Base-by-base conservation (phyloP, 2,329 filamentous ascomycete genomes). In the Hypoxylon sp. region DNA sequence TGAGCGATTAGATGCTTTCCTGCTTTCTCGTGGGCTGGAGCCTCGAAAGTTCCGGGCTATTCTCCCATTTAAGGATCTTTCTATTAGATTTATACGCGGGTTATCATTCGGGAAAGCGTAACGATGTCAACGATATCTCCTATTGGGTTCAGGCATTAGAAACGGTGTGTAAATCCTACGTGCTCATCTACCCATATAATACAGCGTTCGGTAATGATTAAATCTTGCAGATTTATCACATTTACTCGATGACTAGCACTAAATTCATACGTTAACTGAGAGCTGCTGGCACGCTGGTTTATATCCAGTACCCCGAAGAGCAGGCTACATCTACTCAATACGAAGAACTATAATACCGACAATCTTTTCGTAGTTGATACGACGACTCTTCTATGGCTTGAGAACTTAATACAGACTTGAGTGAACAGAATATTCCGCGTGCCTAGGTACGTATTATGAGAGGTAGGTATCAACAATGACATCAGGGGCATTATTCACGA, bases 1-100 rank as follows among this genome's bases (percentile, higher is more conserved):
- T n/a, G 78, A 79, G 29, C 83, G 81, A 70, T 76, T 90, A 37
- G 80, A 84, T 47, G 59, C 70, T 23, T 77, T 77, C 57, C 62
- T 77, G 4, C 61, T 72, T 30, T 70, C 67, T n/a, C 53, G 56
- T 19, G 51, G 32, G 32, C 25, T 47, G 32, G 25, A 43, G 2
- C 34, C 47, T 29, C 58, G 41, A 29, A 68, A 23, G 23, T 27
- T 65, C 25, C 56, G 50, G n/a, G 21, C 39, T 27, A 37, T 67
- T 32, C 6, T 30, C 39, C 46, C 64, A 7, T 61, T 65, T 19
- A 41, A 59, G 27, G 41, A 27, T 19, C 68, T 59, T 25, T 53
- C 65, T 32, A 27, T 73, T 32, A 27, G 52, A 37, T 58, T 64
- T 27, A 55, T 72, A 51, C 70, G 68, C 23, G 47, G 57, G 16